Percentiles rank a stretch among this genome's conserved stretches.
Conservation (phyloP, 768 basidiomycete species). For the Suillus subaureus region DNA sequence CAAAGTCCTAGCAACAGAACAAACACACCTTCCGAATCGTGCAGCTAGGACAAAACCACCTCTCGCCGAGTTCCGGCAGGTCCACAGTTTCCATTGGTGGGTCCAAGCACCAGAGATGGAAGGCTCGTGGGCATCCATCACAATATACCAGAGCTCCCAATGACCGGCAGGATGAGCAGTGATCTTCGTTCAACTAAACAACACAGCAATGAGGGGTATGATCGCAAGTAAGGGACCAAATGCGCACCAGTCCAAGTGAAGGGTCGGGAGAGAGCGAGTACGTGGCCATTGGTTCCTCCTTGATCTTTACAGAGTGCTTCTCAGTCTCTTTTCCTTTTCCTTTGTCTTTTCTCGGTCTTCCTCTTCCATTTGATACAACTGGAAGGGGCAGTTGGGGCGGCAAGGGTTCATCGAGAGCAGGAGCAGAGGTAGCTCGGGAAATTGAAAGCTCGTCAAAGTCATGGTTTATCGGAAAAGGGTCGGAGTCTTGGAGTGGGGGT, state of each 20-base stretch:
- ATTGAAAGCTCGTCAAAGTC: slow-evolving; percentile 60
- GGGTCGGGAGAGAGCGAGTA: slow-evolving; percentile 40
- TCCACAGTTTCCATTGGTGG: slow-evolving; percentile 91
- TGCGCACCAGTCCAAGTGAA: slow-evolving; percentile 39
- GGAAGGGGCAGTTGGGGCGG: slow-evolving; percentile 9
- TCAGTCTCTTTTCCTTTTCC: slow-evolving; percentile 51
- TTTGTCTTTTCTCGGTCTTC: slow-evolving; percentile 42
- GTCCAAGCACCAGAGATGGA: slow-evolving; percentile 96
- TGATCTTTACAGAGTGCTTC: slow-evolving; percentile 37
- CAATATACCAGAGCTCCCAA: slow-evolving; percentile 90
- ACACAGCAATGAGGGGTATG: slow-evolving; percentile 19
- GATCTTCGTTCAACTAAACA: slow-evolving; percentile 69
- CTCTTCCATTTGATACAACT: slow-evolving; percentile 24
- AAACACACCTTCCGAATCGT: slow-evolving; percentile 61
- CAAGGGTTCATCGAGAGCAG: slow-evolving; percentile 31
- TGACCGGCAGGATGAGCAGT: slow-evolving; percentile 84
- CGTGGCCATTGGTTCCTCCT: slow-evolving; percentile 45
- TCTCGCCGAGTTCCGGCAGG: slow-evolving; percentile 69
- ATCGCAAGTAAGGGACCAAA: slow-evolving; percentile 10
- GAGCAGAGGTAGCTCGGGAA: slow-evolving; percentile 64
- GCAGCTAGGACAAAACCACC: slow-evolving; percentile 83
- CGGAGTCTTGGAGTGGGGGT: slow-evolving; percentile 51
- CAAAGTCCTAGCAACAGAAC: not conserved
- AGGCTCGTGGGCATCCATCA: slow-evolving; percentile 94
- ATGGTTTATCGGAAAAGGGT: slow-evolving; percentile 51